Conservation (phyloP, 2,329 filamentous ascomycete species). For the Lachnellula willkommii region DNA sequence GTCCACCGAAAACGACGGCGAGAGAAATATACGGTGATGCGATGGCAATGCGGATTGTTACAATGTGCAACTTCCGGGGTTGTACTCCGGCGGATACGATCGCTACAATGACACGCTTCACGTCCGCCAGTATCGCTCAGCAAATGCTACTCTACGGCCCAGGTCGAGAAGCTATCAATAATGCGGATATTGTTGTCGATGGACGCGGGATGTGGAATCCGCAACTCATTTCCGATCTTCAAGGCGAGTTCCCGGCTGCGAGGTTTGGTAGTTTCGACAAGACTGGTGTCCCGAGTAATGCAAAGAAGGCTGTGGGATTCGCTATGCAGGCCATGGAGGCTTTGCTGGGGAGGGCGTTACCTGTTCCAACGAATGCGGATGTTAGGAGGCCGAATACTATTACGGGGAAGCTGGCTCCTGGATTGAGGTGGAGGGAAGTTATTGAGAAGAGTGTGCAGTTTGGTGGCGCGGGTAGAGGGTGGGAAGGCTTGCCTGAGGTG, state of each 20-base stretch:
- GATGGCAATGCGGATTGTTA: slow-evolving; percentile 27
- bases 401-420: slow-evolving; percentile 30
- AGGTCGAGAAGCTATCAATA: slow-evolving; percentile 26
- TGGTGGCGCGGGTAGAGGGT: slow-evolving; percentile 29
- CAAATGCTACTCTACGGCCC: slow-evolving; percentile 30
- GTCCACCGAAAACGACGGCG: slow-evolving; percentile 31
- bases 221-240: slow-evolving; percentile 27
- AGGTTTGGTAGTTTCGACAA: slow-evolving; percentile 28
- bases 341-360: slow-evolving; percentile 29
- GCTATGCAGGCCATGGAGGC: slow-evolving; percentile 34
- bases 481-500: slow-evolving; percentile 32
- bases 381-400: slow-evolving; percentile 31
- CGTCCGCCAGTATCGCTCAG: slow-evolving; percentile 30
- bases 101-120: slow-evolving; percentile 30
- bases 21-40: slow-evolving; percentile 30
- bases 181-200: slow-evolving; percentile 29
- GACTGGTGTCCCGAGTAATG: slow-evolving; percentile 31
- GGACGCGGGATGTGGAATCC: slow-evolving; percentile 29
- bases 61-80: slow-evolving; percentile 24
- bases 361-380: slow-evolving; percentile 30
- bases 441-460: slow-evolving; percentile 31
- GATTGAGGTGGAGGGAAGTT: slow-evolving; percentile 30
- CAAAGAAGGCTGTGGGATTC: slow-evolving; percentile 32
- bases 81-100: slow-evolving; percentile 28
- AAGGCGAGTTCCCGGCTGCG: slow-evolving; percentile 28